Evolutionary conservation across 768 basidiomycete genomes (phyloP).

Genomic region (Leccinum boreale): DNA sequence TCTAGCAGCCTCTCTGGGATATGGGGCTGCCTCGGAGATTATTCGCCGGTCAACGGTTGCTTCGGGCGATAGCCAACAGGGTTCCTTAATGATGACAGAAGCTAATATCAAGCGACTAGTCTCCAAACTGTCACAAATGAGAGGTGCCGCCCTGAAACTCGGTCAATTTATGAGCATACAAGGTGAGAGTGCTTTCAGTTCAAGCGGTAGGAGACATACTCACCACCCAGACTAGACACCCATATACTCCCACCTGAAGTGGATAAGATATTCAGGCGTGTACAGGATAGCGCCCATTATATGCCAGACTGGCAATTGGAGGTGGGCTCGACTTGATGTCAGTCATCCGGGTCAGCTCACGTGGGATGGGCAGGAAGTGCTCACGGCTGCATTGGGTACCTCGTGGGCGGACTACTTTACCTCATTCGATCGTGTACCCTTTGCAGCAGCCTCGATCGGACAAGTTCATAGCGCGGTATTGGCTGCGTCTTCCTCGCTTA

Average conservation of each 20-base stretch:
- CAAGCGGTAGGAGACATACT: not conserved
- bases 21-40: slow-evolving; percentile 87
- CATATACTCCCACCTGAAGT: slow-evolving; percentile 84
- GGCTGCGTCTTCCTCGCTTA: slow-evolving; percentile 47
- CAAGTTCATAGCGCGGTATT: slow-evolving; percentile 86
- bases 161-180: slow-evolving; percentile 99
- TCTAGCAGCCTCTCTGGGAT: slow-evolving; percentile 83
- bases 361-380: slow-evolving; percentile 51
- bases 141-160: slow-evolving; percentile 93
- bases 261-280: slow-evolving; percentile 82
- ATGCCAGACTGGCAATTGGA: slow-evolving; percentile 99
- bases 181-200: slow-evolving; percentile 39
- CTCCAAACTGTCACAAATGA: slow-evolving; percentile 90
- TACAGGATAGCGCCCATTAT: slow-evolving; percentile 95
- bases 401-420: slow-evolving; percentile 71
- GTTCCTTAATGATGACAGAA: slow-evolving; percentile 82
- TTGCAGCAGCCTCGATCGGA: slow-evolving; percentile 95
- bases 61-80: slow-evolving; percentile 29
- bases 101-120: slow-evolving; percentile 89
- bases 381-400: slow-evolving; percentile 67
- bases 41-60: slow-evolving; percentile 60
- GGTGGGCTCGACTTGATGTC: slow-evolving; percentile 39
- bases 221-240: slow-evolving; percentile 55
- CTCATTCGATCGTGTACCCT: slow-evolving; percentile 80
- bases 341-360: not conserved